Evolutionary conservation across 148 eudicot genomes (phyloP).

Genomic region (Heliosperma pusillum): DNA sequence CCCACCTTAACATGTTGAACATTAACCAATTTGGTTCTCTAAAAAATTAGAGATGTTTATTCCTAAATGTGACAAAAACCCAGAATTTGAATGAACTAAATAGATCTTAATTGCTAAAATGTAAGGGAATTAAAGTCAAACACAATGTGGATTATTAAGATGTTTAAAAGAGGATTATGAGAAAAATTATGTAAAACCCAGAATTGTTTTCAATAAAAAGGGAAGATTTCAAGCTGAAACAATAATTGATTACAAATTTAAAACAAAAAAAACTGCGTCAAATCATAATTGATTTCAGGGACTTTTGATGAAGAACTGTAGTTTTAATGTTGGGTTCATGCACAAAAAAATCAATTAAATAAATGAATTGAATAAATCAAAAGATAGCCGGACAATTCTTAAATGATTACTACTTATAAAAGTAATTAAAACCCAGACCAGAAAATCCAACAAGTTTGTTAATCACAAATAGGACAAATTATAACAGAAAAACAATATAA

Average conservation of each 20-base stretch:
- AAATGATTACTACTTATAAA: neutral
- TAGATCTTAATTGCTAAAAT: neutral
- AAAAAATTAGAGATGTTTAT: too few relatives aligned
- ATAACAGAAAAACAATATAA: neutral
- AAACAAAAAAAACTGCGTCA: neutral
- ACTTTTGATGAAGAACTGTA: slow-evolving; percentile 5
- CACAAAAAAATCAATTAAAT: neutral
- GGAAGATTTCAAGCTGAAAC: neutral
- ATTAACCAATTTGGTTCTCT: too few relatives aligned
- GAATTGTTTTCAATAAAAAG: neutral
- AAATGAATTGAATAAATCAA: slow-evolving; percentile 20
- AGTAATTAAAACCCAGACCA: slow-evolving; percentile 25
- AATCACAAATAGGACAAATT: neutral
- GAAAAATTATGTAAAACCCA: neutral
- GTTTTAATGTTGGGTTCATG: slow-evolving; percentile 2
- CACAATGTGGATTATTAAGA: slow-evolving; percentile 6
- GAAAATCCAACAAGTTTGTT: slow-evolving; percentile 21
- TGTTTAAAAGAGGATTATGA: neutral
- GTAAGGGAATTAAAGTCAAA: slow-evolving; percentile 9
- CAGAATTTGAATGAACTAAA: slow-evolving; percentile 4
- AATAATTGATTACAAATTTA: too few relatives aligned
- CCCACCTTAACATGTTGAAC: too few relatives aligned
- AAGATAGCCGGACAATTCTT: neutral
- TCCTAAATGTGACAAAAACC: slow-evolving; percentile 13
- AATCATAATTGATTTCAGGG: neutral